Base-by-base conservation (phyloP, 768 basidiomycete genomes). In the Boletus rubescentipes region DNA sequence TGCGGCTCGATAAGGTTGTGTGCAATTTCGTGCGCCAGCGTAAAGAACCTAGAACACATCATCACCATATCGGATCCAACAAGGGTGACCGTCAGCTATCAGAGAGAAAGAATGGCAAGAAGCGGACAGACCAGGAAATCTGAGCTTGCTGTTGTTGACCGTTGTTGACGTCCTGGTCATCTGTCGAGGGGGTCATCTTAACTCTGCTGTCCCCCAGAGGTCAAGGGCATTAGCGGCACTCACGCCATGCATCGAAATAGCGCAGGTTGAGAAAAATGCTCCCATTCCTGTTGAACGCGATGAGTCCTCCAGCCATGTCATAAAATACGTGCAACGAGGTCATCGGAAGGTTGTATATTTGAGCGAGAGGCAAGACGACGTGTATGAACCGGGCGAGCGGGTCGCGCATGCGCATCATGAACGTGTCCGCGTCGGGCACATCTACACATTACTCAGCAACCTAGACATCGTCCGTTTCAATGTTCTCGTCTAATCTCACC, bases 281-380 rank as follows among this genome's bases (percentile, higher is more conserved):
- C 3, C 89, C 93, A 44, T 84, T 84, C 26, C 93, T 78, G 68
- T 98, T 99, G 77, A 99, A 98, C 2, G 94, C 97, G 50, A 98
- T 96, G 12, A 90, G 72, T 2, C 85, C 86, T 1, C 96, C 95
- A 5, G 75, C 73, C 20, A 77, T 67, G 65, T 98, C 95, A 70
- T 85, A 88, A 68, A 98, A 98, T 6, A 99, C 79, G 61, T 96
- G 91, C 53, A 97, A 61, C 42, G 87, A 87, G 0, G 80, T 72
- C 26, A 84, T 71, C 2, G 92, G 85, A 34, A 98, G 80, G 58
- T 79, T 77, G 68, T 92, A 98, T 15, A 95, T 76, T 30, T 76
- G 67, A 5, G 83, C 79, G 18, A 98, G 77, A 0, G 85, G 83
- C 0, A 72, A 71, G 49, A 94, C 75, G 35, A 94, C 72, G 47